phyloP scores from a whole-genome alignment of 2,329 filamentous ascomycete species.

The Ophiocordyceps australis region DNA sequence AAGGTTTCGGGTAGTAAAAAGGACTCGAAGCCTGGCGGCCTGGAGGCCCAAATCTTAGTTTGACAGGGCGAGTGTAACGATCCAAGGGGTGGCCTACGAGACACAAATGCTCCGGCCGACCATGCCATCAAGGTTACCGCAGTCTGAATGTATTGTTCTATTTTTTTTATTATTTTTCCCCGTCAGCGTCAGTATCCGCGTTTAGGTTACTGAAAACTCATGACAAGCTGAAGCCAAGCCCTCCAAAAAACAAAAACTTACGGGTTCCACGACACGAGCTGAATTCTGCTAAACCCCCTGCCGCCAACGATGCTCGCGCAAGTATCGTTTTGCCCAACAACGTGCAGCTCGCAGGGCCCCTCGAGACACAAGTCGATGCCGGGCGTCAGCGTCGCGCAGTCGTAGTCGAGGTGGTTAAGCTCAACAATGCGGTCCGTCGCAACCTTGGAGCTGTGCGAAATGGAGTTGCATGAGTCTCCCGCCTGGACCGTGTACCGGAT shows the following conservation, averaged over 20 bases:
- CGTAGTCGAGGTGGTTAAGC: slow-evolving; percentile 1
- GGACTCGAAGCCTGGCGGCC: no score
- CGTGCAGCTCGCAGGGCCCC: not conserved
- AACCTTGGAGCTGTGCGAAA: not conserved
- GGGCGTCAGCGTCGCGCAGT: not conserved
- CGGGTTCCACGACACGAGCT: slow-evolving; percentile 1
- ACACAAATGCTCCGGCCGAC: not conserved
- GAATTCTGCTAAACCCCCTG: not conserved
- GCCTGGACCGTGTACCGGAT: not conserved
- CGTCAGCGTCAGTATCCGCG: not conserved
- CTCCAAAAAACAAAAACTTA: not conserved
- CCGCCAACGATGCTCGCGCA: not conserved
- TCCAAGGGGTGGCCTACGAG: not conserved
- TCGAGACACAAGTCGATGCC: not conserved
- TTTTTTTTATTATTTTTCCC: not conserved
- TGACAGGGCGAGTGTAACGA: no score
- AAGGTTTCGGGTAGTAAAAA: no score
- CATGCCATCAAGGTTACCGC: not conserved
- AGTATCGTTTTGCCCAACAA: not conserved
- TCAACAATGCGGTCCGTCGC: not conserved
- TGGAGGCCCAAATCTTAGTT: no score
- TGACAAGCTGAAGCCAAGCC: no score
- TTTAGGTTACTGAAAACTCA: no score
- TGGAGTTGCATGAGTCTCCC: not conserved
- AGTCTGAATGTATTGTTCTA: not conserved